phyloP scores from a whole-genome alignment of 208 protist species.

The Porcisia hertigi region DNA sequence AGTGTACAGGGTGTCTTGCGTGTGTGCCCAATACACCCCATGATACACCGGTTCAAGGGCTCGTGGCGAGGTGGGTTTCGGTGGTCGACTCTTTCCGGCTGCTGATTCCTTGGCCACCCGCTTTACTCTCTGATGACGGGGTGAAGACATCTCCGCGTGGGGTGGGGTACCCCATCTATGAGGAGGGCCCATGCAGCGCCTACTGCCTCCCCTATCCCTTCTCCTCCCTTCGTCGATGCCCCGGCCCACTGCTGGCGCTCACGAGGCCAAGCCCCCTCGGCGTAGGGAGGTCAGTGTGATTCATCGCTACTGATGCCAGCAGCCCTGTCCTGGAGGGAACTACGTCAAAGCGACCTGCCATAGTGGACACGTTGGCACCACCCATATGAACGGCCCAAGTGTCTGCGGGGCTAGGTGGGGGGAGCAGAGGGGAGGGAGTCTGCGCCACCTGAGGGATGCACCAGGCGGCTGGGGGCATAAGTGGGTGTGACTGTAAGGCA shows the following conservation, averaged over 20 bases:
- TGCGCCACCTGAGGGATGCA: neutral
- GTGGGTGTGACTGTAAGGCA: neutral
- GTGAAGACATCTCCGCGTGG: neutral
- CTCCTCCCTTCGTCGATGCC: too few species aligned
- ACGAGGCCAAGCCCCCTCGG: neutral
- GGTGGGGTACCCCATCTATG: neutral
- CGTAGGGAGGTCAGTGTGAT: neutral
- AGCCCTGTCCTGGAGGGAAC: neutral
- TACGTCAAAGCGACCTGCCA: neutral
- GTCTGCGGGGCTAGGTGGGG: neutral
- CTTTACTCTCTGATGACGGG: neutral
- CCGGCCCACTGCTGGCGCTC: neutral
- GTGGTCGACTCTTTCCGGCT: neutral
- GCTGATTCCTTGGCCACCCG: neutral
- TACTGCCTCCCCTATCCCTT: neutral
- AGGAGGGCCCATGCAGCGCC: neutral
- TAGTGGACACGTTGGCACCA: neutral
- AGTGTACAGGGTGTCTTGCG: neutral
- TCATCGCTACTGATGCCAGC: neutral
- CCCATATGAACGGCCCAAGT: neutral
- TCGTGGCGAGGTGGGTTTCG: neutral
- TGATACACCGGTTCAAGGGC: neutral
- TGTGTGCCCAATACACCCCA: neutral
- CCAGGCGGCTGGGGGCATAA: neutral
- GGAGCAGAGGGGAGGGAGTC: neutral